Conservation (phyloP, 2,329 filamentous ascomycete species). For the Ambrosiella xylebori region DNA sequence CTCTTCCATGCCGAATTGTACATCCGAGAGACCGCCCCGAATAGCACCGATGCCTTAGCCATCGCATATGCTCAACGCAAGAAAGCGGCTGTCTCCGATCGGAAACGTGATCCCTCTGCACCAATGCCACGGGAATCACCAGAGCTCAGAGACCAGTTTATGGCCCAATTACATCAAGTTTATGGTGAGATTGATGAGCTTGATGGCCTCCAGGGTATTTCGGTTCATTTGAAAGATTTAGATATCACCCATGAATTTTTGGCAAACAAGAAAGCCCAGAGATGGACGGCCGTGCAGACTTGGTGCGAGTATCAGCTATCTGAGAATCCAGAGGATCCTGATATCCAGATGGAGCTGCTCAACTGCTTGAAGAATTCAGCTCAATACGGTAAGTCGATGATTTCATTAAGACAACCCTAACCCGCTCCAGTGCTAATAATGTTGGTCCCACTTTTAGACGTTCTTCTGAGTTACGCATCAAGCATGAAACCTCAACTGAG, state of each 20-base stretch:
- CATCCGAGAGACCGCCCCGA: slow-evolving; percentile 31
- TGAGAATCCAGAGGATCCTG: slow-evolving; percentile 56
- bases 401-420: neutral
- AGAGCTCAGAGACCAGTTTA: slow-evolving; percentile 27
- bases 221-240: slow-evolving; percentile 67
- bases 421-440: slow-evolving; percentile 13
- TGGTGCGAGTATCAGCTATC: slow-evolving; percentile 91
- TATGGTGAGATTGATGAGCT: slow-evolving; percentile 97
- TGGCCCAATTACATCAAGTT: slow-evolving; percentile 73
- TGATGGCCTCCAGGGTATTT: slow-evolving; percentile 89
- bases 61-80: neutral
- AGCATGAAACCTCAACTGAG: slow-evolving; percentile 42
- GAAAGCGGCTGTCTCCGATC: slow-evolving; percentile 28
- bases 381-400: slow-evolving; percentile 52
- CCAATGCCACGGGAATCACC: slow-evolving; percentile 20
- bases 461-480: slow-evolving; percentile 72
- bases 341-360: slow-evolving; percentile 68
- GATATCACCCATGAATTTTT: slow-evolving; percentile 86
- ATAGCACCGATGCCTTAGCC: slow-evolving; percentile 2
- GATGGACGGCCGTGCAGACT: slow-evolving; percentile 87
- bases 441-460: slow-evolving; percentile 34
- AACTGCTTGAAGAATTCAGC: slow-evolving; percentile 89
- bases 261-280: slow-evolving; percentile 78
- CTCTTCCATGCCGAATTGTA: slow-evolving; percentile 92
- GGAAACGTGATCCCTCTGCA: slow-evolving; percentile 19